These are phyloP conservation scores for Penicillium steckii DNA, from an alignment of 495 filamentous ascomycete genomes.

Conservation along the genomic window DNA sequence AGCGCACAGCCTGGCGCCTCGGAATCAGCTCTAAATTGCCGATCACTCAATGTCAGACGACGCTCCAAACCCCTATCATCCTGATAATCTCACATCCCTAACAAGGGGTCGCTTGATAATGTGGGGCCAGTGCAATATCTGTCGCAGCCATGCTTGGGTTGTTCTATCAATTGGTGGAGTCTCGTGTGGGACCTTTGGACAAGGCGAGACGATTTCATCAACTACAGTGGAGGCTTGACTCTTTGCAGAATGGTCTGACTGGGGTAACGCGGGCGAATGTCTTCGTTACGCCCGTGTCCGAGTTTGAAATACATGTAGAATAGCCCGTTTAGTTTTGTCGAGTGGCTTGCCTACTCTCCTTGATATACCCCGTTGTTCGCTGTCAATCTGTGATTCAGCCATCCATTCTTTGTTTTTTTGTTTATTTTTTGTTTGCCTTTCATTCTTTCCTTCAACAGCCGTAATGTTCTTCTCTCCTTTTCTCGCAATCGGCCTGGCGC, in stretches of 20 bases:
- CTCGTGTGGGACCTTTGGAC: neutral
- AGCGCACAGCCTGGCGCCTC: neutral
- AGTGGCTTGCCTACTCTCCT: neutral
- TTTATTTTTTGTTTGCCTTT: neutral
- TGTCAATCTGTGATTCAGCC: neutral
- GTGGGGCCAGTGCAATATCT: neutral
- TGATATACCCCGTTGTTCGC: neutral
- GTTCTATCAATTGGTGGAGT: neutral
- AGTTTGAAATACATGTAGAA: neutral
- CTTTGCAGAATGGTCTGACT: neutral
- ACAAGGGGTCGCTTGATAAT: neutral
- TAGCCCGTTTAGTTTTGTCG: no score
- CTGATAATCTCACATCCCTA: conserved; percentile 8
- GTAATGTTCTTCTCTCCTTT: conserved; percentile 9
- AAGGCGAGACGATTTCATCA: neutral
- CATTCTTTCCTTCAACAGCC: neutral
- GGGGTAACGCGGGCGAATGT: neutral
- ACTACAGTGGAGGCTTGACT: neutral
- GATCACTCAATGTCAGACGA: conserved; percentile 16
- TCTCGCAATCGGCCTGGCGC: conserved; percentile 31
- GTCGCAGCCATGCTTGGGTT: neutral
- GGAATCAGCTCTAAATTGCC: neutral
- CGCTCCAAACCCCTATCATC: conserved; percentile 6
- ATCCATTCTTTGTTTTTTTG: neutral
- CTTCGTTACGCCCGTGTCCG: neutral